Conservation (phyloP, 2,329 filamentous ascomycete species). For the Trichoderma semiorbis region DNA sequence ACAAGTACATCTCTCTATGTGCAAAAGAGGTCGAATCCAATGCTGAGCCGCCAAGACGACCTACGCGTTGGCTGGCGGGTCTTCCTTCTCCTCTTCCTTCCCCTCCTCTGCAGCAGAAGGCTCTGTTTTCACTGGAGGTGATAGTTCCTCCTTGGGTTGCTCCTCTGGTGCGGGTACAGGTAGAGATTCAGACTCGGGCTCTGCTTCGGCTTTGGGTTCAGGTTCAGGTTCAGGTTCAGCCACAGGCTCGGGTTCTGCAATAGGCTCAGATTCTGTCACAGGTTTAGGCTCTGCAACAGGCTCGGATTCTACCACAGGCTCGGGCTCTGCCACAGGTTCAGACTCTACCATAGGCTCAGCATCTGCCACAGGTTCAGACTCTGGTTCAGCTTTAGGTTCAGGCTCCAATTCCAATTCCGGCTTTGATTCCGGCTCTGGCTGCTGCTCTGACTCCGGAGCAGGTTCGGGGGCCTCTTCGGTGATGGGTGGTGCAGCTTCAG, state of each 20-base stretch:
- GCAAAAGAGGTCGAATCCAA: neutral
- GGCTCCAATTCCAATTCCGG: neutral
- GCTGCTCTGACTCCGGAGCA: neutral
- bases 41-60: slow-evolving; percentile 16
- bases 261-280: too few species aligned
- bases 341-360: neutral
- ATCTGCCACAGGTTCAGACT: neutral
- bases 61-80: slow-evolving; percentile 20
- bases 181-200: neutral
- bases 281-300: neutral
- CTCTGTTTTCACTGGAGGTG: neutral
- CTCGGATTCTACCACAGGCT: neutral
- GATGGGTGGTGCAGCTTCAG: neutral
- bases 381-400: neutral
- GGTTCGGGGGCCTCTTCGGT: neutral
- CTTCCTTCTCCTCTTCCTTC: slow-evolving; percentile 11
- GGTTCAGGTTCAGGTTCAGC: neutral
- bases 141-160: neutral
- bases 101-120: slow-evolving; percentile 1
- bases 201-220: neutral
- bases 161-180: neutral
- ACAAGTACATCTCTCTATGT: neutral
- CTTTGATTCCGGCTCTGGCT: neutral
- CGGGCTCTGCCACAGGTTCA: neutral
- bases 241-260: too few species aligned